Percentiles rank a stretch among this genome's conserved stretches.
These are phyloP conservation scores for Candolleomyces aberdarensis DNA, from an alignment of 768 basidiomycete genomes.

Conservation along the genomic window DNA sequence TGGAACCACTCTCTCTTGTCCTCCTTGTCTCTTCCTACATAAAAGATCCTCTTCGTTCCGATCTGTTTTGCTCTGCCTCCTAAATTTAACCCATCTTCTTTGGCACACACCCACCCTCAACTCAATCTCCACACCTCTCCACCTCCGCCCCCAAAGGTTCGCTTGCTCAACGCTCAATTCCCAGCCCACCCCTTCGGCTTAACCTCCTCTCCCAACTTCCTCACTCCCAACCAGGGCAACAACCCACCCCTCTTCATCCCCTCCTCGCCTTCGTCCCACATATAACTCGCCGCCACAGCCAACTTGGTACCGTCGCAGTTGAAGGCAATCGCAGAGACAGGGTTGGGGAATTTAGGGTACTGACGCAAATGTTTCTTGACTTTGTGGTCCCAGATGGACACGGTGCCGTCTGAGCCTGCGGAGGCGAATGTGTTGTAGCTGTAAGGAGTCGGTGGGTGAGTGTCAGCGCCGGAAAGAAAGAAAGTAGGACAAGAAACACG, in stretches of 20 bases:
- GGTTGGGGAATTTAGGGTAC: constrained; percentile 72
- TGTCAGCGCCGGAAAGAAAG: too few species aligned
- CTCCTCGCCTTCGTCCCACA: constrained; percentile 84
- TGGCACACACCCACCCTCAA: too few species aligned
- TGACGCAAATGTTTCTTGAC: constrained; percentile 94
- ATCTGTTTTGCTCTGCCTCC: too few species aligned
- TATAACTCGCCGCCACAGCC: constrained; percentile 84
- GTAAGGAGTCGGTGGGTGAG: too few species aligned
- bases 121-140: too few species aligned
- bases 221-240: constrained; percentile 56
- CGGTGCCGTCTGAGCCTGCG: constrained; percentile 89
- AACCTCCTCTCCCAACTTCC: constrained; percentile 72
- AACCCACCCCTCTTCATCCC: constrained; percentile 60
- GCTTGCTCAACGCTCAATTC: too few species aligned
- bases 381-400: constrained; percentile 96
- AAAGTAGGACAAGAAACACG: not conserved
- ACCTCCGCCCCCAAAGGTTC: too few species aligned
- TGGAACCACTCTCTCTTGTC: too few species aligned
- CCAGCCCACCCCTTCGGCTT: constrained; percentile 34
- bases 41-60: too few species aligned
- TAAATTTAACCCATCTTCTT: too few species aligned
- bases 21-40: too few species aligned
- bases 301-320: constrained; percentile 79
- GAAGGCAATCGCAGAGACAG: constrained; percentile 80
- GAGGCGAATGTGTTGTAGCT: constrained; percentile 95